Conservation (phyloP, 345 rosid species). For the Dipteronia dyeriana region DNA sequence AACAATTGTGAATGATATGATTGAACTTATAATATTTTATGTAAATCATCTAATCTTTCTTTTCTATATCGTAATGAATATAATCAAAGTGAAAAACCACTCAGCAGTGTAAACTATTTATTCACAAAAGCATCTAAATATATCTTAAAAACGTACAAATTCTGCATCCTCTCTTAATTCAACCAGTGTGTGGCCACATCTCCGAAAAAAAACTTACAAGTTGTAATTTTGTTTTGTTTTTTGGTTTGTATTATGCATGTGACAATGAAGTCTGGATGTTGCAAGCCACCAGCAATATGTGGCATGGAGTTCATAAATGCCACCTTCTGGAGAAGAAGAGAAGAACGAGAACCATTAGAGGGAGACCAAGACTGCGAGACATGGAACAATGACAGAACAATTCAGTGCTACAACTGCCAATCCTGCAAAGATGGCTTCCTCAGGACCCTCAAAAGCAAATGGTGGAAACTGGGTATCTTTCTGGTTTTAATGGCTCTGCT, state of each 20-base stretch:
- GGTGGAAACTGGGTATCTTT: constrained; percentile 75
- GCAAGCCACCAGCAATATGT: constrained; percentile 65
- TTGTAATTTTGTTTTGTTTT: neutral
- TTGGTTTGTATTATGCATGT: neutral
- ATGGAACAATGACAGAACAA: constrained; percentile 51
- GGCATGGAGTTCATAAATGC: constrained; percentile 62
- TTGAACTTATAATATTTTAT: too few species aligned
- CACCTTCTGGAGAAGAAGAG: constrained; percentile 64
- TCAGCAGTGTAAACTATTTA: too few species aligned
- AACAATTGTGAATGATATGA: too few species aligned
- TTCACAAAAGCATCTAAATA: too few species aligned
- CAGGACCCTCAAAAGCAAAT: constrained; percentile 48
- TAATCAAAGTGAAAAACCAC: too few species aligned
- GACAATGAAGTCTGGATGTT: constrained; percentile 64
- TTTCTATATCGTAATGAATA: too few species aligned
- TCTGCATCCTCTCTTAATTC: too few species aligned
- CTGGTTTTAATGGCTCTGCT: constrained; percentile 52
- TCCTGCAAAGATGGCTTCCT: constrained; percentile 61
- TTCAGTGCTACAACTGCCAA: constrained; percentile 60
- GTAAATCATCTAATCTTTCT: too few species aligned
- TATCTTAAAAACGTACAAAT: too few species aligned
- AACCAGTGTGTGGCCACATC: too few species aligned
- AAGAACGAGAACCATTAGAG: constrained; percentile 16
- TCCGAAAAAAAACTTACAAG: neutral
- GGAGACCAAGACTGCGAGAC: constrained; percentile 44